These are phyloP conservation scores for Kluyveromyces lactis DNA, from an alignment of 805 yeast species.

Conservation along the genomic window DNA sequence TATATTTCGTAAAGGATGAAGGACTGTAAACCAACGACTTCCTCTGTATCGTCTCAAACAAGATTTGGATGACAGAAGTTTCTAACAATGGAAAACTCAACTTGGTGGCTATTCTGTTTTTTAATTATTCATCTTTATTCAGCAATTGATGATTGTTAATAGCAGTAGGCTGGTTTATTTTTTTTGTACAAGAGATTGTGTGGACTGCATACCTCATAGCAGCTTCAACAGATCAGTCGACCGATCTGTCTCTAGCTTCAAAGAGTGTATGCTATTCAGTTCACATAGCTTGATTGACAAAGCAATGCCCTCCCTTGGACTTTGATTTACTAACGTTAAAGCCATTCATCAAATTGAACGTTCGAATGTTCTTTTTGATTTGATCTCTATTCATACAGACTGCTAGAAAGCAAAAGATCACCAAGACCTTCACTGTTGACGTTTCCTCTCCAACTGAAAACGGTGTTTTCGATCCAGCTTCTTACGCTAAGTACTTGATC, in stretches of 20 bases:
- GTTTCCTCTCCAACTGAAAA: conserved; percentile 95
- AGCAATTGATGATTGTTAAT: conserved; percentile 29
- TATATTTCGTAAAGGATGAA: too few relatives aligned
- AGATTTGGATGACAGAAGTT: too few relatives aligned
- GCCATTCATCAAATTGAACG: neutral
- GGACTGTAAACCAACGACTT: too few relatives aligned
- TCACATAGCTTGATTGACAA: neutral
- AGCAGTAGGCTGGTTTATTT: conserved; percentile 28
- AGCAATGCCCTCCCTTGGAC: neutral
- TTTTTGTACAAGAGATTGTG: neutral
- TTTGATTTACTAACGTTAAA: conserved; percentile 6
- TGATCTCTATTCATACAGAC: conserved; percentile 39
- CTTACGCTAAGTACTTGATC: conserved; percentile 94
- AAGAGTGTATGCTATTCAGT: neutral
- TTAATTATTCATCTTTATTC: conserved; percentile 21
- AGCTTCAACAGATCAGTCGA: neutral
- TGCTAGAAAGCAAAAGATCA: conserved; percentile 73
- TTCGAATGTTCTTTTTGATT: conserved; percentile 19
- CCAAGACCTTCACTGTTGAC: conserved; percentile 91
- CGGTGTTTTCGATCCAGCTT: conserved; percentile 95
- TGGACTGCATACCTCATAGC: neutral
- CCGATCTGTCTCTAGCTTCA: too few relatives aligned
- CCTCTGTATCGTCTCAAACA: too few relatives aligned
- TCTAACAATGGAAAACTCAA: conserved; percentile 2
- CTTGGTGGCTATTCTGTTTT: conserved; percentile 21